phyloP scores from a whole-genome alignment of 495 filamentous ascomycete genomes.

The Physcia stellaris region DNA sequence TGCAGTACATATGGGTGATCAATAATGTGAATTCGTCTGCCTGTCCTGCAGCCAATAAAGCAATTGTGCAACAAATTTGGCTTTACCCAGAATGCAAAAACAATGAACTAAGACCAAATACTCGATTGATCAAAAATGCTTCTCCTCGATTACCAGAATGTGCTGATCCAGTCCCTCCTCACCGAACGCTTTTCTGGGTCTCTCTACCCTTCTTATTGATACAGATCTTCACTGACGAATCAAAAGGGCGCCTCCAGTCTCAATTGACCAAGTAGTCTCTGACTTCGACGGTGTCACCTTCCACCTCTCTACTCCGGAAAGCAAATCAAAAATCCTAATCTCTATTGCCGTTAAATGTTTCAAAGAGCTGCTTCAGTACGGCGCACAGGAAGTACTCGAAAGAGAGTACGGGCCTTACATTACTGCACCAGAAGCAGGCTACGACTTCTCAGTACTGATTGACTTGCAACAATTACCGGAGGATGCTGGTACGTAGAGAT shows the following conservation, averaged over 20 bases:
- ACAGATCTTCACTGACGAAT: constrained; percentile 3
- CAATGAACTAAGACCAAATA: too few species aligned
- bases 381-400: constrained; percentile 78
- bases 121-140: too few species aligned
- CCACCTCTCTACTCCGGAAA: constrained; percentile 89
- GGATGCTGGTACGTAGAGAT: constrained; percentile 41
- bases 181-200: constrained; percentile 91
- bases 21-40: too few species aligned
- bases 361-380: constrained; percentile 80
- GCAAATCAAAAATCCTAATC: constrained; percentile 82
- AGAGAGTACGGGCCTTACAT: constrained; percentile 92
- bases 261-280: constrained; percentile 93
- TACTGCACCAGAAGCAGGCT: constrained; percentile 72
- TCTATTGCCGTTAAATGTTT: constrained; percentile 92
- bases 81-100: too few species aligned
- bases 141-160: constrained; percentile 97
- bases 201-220: constrained; percentile 9
- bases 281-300: constrained; percentile 98
- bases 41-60: too few species aligned
- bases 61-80: too few species aligned
- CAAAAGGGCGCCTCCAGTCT: constrained; percentile 60
- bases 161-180: constrained; percentile 87
- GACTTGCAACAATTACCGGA: constrained; percentile 78
- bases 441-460: constrained; percentile 83
- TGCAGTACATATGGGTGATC: too few species aligned